These are phyloP conservation scores for Diplodia scrobiculata DNA, from an alignment of 2,329 filamentous ascomycete species.

Conservation along the genomic window DNA sequence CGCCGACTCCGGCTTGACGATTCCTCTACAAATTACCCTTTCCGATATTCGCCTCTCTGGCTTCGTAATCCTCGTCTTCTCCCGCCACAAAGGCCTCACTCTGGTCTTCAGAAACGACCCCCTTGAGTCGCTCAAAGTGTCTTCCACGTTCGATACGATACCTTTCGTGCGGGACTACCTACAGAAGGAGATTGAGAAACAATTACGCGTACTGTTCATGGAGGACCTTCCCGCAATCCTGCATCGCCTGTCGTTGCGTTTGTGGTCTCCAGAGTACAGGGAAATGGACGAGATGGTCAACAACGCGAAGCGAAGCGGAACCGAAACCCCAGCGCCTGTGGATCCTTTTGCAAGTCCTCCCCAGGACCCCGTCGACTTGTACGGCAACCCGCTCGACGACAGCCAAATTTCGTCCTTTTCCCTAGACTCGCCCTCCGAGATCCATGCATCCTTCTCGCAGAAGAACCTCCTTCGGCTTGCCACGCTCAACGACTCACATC, in stretches of 20 bases:
- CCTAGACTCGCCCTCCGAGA: slow-evolving; percentile 76
- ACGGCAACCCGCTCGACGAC: slow-evolving; percentile 74
- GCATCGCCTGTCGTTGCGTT: slow-evolving; percentile 80
- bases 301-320: slow-evolving; percentile 44
- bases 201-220: slow-evolving; percentile 93
- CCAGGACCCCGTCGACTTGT: slow-evolving; percentile 77
- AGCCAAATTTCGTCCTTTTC: slow-evolving; percentile 75
- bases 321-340: slow-evolving; percentile 60
- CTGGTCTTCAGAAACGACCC: slow-evolving; percentile 98
- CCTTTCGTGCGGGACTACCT: slow-evolving; percentile 97
- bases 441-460: slow-evolving; percentile 89
- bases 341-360: slow-evolving; percentile 83
- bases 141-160: slow-evolving; percentile 97
- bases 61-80: slow-evolving; percentile 97
- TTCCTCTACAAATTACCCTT: slow-evolving; percentile 94
- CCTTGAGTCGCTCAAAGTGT: slow-evolving; percentile 95
- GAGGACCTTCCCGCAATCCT: slow-evolving; percentile 96
- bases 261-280: slow-evolving; percentile 87
- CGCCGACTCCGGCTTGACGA: slow-evolving; percentile 87
- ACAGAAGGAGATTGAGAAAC: slow-evolving; percentile 91
- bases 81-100: slow-evolving; percentile 93
- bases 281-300: slow-evolving; percentile 61
- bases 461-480: slow-evolving; percentile 87
- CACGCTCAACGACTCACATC: slow-evolving; percentile 81
- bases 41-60: slow-evolving; percentile 95